Conservation (phyloP, 139 green algal species). For the Desmodesmus armatus region DNA sequence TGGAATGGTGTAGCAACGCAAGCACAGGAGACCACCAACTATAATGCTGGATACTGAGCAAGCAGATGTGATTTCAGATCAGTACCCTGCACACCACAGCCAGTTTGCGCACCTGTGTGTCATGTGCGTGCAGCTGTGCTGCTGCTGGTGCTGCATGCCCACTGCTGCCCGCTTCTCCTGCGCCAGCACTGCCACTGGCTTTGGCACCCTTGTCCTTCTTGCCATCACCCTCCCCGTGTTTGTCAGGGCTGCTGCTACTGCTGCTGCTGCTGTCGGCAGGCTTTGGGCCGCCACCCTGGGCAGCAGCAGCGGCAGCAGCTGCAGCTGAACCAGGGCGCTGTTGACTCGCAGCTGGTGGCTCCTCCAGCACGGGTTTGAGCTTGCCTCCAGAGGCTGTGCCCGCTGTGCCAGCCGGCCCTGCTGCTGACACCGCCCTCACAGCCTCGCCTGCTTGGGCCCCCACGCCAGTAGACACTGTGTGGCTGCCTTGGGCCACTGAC, state of each 20-base stretch:
- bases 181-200: too few species aligned
- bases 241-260: too few species aligned
- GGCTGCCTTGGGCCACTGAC: too few species aligned
- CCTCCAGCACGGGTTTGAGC: not conserved
- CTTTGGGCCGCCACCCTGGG: not conserved
- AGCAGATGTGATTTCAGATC: too few species aligned
- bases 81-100: too few species aligned
- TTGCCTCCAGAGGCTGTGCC: not conserved
- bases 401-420: not conserved
- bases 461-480: too few species aligned
- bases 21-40: too few species aligned
- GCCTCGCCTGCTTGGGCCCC: not conserved
- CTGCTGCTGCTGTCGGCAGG: not conserved
- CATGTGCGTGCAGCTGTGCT: not conserved
- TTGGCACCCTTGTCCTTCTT: not conserved
- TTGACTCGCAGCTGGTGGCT: too few species aligned
- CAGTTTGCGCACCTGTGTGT: not conserved
- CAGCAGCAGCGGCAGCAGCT: too few species aligned
- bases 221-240: constrained; percentile 5
- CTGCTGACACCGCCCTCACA: not conserved
- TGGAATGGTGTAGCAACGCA: too few species aligned
- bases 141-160: not conserved
- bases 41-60: too few species aligned
- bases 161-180: not conserved
- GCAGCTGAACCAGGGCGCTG: too few species aligned